Base-by-base conservation (phyloP, 2,329 filamentous ascomycete species). In the Orbilia oligospora region DNA sequence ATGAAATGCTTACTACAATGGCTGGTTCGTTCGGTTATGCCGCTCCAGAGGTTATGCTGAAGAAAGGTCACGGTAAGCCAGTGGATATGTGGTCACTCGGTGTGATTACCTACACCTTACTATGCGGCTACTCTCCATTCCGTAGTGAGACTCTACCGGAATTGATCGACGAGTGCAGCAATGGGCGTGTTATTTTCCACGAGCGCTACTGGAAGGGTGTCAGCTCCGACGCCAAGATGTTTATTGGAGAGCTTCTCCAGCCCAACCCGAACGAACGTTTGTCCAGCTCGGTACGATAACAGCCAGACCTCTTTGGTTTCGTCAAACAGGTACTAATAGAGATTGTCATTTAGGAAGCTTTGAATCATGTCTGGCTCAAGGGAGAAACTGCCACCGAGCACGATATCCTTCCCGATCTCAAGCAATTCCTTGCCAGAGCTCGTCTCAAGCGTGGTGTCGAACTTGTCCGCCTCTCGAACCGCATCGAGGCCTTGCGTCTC, bases 11-110 rank as follows among this genome's bases (percentile, higher is more conserved):
- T 80, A 98, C 94, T 81, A 98, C 94, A 65, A 99, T 99, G 96
- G 96, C 96, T 51, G 96, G 96, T 51, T 98, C 96, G 0, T 98
- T 99, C 83, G 96, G 96, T 69, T 99, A 99, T 83, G 96, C 96
- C 20, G 96, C 96, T 0, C 96, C 96, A 8, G 96, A 99, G 85
- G 94, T 99, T 76, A 99, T 99, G 96, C 88, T 97, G 81, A 97
- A 97, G 88, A 91, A 93, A 83, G 96, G 96, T 20, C 97, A 99
- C 84, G 96, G 96, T 84, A 99, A 98, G 86, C 93, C 96, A 3
- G 96, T 98, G 38, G 96, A 99, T 84, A 97, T 99, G 93, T 99
- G 96, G 96, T 98, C 96, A 2, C 89, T 99, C 86, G 96, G 96
- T 80, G 96, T 99, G 83, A 99, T 99, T 83, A 98, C 96, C 49